These are phyloP conservation scores for Beauveria sp. DNA, from an alignment of 2,329 filamentous ascomycete species.

Conservation along the genomic window DNA sequence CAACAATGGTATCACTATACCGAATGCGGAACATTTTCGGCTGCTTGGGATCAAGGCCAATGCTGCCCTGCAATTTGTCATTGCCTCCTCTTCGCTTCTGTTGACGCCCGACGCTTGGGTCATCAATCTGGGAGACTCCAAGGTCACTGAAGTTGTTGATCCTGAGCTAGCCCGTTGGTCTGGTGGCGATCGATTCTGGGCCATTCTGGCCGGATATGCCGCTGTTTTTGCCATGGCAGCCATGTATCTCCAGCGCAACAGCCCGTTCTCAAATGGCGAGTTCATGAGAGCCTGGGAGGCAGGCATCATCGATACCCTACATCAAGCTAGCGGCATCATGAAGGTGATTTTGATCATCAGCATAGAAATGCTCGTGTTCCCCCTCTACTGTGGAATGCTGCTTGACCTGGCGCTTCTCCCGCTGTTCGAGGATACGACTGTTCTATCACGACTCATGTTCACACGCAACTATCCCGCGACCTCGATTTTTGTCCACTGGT, in stretches of 20 bases:
- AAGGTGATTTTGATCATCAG: slow-evolving; percentile 98
- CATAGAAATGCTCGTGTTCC: slow-evolving; percentile 97
- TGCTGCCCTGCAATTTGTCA: not conserved
- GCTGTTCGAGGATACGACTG: slow-evolving; percentile 73
- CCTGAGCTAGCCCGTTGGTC: slow-evolving; percentile 61
- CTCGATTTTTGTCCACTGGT: slow-evolving; percentile 96
- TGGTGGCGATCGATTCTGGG: slow-evolving; percentile 55
- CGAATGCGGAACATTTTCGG: slow-evolving; percentile 14
- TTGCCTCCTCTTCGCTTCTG: slow-evolving; percentile 20
- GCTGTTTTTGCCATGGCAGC: slow-evolving; percentile 68
- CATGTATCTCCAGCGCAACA: slow-evolving; percentile 69
- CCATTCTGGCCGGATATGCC: slow-evolving; percentile 73
- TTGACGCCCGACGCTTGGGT: slow-evolving; percentile 49
- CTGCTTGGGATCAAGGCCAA: not conserved
- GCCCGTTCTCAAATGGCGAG: slow-evolving; percentile 54
- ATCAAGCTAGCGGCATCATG: slow-evolving; percentile 92
- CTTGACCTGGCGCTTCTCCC: slow-evolving; percentile 84
- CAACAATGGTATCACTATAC: slow-evolving; percentile 31
- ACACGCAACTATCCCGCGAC: slow-evolving; percentile 74
- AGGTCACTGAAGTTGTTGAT: slow-evolving; percentile 35
- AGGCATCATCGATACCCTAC: slow-evolving; percentile 70
- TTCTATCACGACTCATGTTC: slow-evolving; percentile 71
- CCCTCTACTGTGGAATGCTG: slow-evolving; percentile 87
- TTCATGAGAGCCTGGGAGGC: slow-evolving; percentile 62
- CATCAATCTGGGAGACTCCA: slow-evolving; percentile 44